phyloP scores from a whole-genome alignment of 495 filamentous ascomycete species.

The Hypoxylon subgilvum region DNA sequence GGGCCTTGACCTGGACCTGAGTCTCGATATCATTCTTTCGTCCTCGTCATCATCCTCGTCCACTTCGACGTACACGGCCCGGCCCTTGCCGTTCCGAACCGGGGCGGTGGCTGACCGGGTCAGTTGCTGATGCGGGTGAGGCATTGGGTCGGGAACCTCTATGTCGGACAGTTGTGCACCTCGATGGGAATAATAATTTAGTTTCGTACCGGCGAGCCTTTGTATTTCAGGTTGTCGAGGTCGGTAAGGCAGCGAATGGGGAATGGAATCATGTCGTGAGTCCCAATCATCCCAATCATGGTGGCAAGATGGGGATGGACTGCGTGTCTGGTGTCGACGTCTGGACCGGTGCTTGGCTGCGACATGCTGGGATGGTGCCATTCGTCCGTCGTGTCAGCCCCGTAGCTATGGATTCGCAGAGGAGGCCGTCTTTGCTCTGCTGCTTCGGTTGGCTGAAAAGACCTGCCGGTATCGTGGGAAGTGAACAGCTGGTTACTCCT shows the following conservation, averaged over 20 bases:
- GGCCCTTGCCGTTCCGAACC: slow-evolving; percentile 36
- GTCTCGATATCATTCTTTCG: slow-evolving; percentile 35
- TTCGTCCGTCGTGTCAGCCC: slow-evolving; percentile 52
- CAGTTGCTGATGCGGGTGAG: slow-evolving; percentile 36
- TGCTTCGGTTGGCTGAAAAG: slow-evolving; percentile 38
- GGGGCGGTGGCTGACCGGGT: slow-evolving; percentile 26
- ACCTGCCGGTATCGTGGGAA: slow-evolving; percentile 41
- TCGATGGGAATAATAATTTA: slow-evolving; percentile 35
- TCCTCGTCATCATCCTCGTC: slow-evolving; percentile 37
- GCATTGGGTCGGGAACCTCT: slow-evolving; percentile 36
- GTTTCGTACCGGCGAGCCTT: slow-evolving; percentile 35
- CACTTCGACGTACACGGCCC: slow-evolving; percentile 38
- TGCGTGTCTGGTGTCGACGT: slow-evolving; percentile 46
- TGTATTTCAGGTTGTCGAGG: slow-evolving; percentile 41
- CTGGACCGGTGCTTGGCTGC: slow-evolving; percentile 44
- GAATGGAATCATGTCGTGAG: slow-evolving; percentile 38
- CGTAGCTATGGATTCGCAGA: slow-evolving; percentile 41
- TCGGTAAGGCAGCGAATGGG: slow-evolving; percentile 52
- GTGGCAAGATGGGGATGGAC: slow-evolving; percentile 40
- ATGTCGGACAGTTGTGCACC: slow-evolving; percentile 31
- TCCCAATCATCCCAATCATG: slow-evolving; percentile 58
- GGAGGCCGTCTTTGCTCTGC: slow-evolving; percentile 33
- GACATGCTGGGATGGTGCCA: slow-evolving; percentile 45
- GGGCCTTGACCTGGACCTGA: slow-evolving; percentile 30
- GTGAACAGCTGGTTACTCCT: slow-evolving; percentile 45